Base-by-base conservation (phyloP, 139 green algal genomes). In the Haematococcus lacustris region DNA sequence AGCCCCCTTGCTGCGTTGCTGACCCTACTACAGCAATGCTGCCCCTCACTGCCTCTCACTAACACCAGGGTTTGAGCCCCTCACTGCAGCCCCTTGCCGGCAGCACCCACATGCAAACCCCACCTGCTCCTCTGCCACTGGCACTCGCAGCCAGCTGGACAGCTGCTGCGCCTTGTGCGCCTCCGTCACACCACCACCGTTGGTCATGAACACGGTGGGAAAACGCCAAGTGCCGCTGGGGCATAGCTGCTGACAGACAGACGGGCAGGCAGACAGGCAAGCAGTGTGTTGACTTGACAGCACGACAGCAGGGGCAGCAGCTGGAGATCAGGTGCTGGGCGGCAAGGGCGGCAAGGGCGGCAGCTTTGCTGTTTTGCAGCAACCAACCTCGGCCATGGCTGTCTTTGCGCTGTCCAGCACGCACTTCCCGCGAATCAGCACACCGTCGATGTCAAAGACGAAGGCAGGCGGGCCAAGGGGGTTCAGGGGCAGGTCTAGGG, bases 391-490 rank as follows among this genome's bases (percentile, higher is more conserved):
- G 3, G 67, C 74, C 60, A 93, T 70, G 0, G 87, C 88, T 30
- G 79, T 71, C 66, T 78, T 72, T 3, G 83, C 85, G 32, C 76
- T 47, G 0, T 78, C 76, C 34, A 93, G 66, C 3, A 91, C 83
- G 2, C 73, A 35, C 9, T 71, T 76, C 0, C 90, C 90, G 0
- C 83, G 72, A 1, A 91, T 82, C 3, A 96, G 76, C 28, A 96
- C 91, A 23, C 89, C 89, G 66, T 93, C 89, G 30, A 95, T 95
- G 68, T 95, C 90, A 51, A 95, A 91, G 1, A 84, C 80, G 37
- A 94, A 92, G 0, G 77, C 86, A 30, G 77, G 71, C 1, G 65
- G 51, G 6, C 78, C 78, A n/a, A n/a, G n/a, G n/a, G n/a, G n/a
- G n/a, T n/a, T n/a, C n/a, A n/a, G n/a, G n/a, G n/a, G n/a, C n/a